Percentiles rank a stretch among this genome's conserved stretches.
These are phyloP conservation scores for Clarireedia sp. DNA, from an alignment of 2,329 filamentous ascomycete species.

Conservation along the genomic window DNA sequence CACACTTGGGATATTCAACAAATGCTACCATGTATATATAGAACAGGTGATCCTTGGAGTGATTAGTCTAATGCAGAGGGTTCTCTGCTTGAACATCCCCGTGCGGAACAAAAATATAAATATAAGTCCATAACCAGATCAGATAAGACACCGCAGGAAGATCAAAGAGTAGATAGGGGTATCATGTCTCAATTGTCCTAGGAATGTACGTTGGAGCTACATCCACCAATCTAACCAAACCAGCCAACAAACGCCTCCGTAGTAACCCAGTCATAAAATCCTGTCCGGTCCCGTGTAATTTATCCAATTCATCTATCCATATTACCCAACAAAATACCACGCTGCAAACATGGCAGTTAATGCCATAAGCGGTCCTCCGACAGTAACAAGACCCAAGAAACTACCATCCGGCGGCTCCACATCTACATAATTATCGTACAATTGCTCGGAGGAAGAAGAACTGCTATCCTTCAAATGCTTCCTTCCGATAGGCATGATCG, in stretches of 20 bases:
- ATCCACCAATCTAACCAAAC: background rate
- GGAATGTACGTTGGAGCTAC: background rate
- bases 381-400: background rate
- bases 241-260: background rate
- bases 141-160: background rate
- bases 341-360: conserved; percentile 2
- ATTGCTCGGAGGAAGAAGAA: background rate
- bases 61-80: no score
- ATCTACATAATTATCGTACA: background rate
- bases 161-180: background rate
- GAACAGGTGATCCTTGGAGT: no score
- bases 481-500: background rate
- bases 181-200: conserved; percentile 7
- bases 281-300: background rate
- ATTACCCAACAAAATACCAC: conserved; percentile 6
- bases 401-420: background rate
- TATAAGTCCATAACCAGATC: background rate
- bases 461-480: background rate
- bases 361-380: conserved; percentile 1
- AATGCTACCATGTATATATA: no score
- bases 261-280: background rate
- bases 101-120: background rate
- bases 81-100: no score
- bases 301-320: background rate
- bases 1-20: no score